Conservation (phyloP, 2,329 filamentous ascomycete genomes). For the Phialemoniopsis sp. region DNA sequence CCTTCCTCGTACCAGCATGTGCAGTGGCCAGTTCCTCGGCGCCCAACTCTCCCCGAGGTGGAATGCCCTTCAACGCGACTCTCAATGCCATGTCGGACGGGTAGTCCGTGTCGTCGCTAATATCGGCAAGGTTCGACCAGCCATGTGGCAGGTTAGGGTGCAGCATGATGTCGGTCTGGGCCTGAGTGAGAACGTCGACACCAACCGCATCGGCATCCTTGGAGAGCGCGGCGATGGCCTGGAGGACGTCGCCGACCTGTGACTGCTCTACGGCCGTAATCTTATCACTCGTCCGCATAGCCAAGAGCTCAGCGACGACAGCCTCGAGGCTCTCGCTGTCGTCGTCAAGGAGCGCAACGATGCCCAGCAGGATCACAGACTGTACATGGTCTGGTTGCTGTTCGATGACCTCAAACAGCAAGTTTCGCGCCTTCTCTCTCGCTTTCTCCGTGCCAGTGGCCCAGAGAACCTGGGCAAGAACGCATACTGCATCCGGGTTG, state of each 20-base stretch:
- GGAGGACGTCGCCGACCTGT: conserved; percentile 69
- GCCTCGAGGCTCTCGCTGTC: conserved; percentile 78
- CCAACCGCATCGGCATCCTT: conserved; percentile 19
- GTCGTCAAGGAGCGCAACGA: conserved; percentile 76
- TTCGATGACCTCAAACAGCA: conserved; percentile 78
- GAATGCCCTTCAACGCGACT: conserved; percentile 71
- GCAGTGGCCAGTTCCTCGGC: conserved; percentile 68
- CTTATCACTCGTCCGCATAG: conserved; percentile 63
- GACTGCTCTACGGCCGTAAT: conserved; percentile 61
- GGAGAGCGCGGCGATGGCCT: conserved; percentile 64
- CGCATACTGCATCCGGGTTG: conserved; percentile 79
- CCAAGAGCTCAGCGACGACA: conserved; percentile 72
- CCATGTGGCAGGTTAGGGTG: conserved; percentile 74
- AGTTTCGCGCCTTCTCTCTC: conserved; percentile 69
- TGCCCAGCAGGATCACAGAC: conserved; percentile 75
- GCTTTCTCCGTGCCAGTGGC: conserved; percentile 75
- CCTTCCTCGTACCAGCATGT: conserved; percentile 68
- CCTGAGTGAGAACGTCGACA: conserved; percentile 38
- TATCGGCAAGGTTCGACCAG: conserved; percentile 71
- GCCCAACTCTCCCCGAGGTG: conserved; percentile 65
- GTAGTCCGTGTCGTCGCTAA: conserved; percentile 44
- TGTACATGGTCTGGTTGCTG: conserved; percentile 70
- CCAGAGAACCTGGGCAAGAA: conserved; percentile 91
- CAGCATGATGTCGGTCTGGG: conserved; percentile 75
- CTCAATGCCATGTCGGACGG: conserved; percentile 74